These are phyloP conservation scores for Aspergillus costaricaensis DNA, from an alignment of 2,329 filamentous ascomycete species.

Conservation along the genomic window DNA sequence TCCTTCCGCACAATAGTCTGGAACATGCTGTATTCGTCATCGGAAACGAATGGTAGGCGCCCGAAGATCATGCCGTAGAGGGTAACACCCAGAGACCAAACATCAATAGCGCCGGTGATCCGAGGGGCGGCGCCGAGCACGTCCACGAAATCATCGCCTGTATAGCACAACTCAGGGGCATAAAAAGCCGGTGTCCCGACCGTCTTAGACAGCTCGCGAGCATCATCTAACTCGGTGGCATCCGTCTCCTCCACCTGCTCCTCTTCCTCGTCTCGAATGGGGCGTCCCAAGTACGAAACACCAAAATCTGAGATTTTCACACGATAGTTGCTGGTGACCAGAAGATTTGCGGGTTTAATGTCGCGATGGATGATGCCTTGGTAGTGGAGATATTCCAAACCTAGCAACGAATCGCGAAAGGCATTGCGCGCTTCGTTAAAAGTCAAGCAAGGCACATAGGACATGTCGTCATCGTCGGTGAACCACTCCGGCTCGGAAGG, in stretches of 20 bases:
- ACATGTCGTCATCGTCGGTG: slow-evolving; percentile 74
- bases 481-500: slow-evolving; percentile 48
- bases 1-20: slow-evolving; percentile 87
- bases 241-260: slow-evolving; percentile 80
- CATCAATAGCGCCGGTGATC: slow-evolving; percentile 90
- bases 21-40: slow-evolving; percentile 91
- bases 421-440: slow-evolving; percentile 77
- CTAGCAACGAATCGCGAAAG: slow-evolving; percentile 90
- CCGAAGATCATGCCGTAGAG: slow-evolving; percentile 94
- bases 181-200: slow-evolving; percentile 98
- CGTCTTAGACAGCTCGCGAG: slow-evolving; percentile 95
- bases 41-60: slow-evolving; percentile 87
- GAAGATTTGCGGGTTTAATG: slow-evolving; percentile 85
- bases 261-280: slow-evolving; percentile 77
- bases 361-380: slow-evolving; percentile 82
- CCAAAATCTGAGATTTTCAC: slow-evolving; percentile 99
- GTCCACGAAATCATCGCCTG: slow-evolving; percentile 63
- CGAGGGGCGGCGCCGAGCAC: slow-evolving; percentile 62
- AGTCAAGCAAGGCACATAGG: slow-evolving; percentile 91
- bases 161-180: slow-evolving; percentile 92
- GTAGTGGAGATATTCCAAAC: slow-evolving; percentile 89
- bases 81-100: slow-evolving; percentile 96
- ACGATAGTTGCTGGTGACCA: slow-evolving; percentile 79
- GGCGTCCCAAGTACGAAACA: slow-evolving; percentile 92
- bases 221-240: slow-evolving; percentile 83